Evolutionary conservation across 2,329 filamentous ascomycete species (phyloP), one percentile per base, ranked within the genome.

Genomic region (Ophiostoma himal-ulmi): DNA sequence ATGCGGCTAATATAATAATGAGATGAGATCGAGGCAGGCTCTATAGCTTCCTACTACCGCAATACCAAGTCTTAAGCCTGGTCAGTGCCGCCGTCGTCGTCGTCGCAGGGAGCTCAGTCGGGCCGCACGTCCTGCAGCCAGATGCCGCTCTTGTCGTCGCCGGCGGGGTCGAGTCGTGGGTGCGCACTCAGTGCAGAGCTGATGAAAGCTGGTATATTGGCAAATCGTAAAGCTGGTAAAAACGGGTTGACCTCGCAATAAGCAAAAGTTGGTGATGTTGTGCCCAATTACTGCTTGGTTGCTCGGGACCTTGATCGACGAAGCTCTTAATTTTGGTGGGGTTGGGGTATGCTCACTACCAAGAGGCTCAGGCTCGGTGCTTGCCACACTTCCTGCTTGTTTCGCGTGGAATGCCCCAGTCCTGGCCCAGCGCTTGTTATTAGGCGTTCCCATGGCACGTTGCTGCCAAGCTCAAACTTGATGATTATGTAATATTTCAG

Each of bases 251-350:
- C 34, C 62, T 39, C 39, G 36, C 34, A 14, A 39, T 11, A 65
- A 65, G 60, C 17, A 37, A 39, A n/a, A n/a, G 17, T 17, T 65
- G 6, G 60, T 39, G 36, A 22, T 65, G 60, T 39, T 62, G 36
- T 68, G 70, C 68, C 66, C 57, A 66, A 68, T 48, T 48, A 48
- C 34, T 65, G n/a, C 52, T 14, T 13, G 20, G 22, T 34, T 57
- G 37, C 39, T 39, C 20, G 26, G 48, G 67, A 52, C 54, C 44
- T 17, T 48, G 44, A n/a, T 64, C 66, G 41, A 52, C 41, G 66
- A 68, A 68, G 66, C 69, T 68, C 36, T 60, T 44, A 52, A 13
- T 69, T 68, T 69, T 69, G 70, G 68, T 69, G 68, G 70, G 68
- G 70, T 57, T 44, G 60, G 34, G 30, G 48, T 37, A 36, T 14